Evolutionary conservation across 768 basidiomycete species (phyloP).

Genomic region (Rhizopogon vulgaris): DNA sequence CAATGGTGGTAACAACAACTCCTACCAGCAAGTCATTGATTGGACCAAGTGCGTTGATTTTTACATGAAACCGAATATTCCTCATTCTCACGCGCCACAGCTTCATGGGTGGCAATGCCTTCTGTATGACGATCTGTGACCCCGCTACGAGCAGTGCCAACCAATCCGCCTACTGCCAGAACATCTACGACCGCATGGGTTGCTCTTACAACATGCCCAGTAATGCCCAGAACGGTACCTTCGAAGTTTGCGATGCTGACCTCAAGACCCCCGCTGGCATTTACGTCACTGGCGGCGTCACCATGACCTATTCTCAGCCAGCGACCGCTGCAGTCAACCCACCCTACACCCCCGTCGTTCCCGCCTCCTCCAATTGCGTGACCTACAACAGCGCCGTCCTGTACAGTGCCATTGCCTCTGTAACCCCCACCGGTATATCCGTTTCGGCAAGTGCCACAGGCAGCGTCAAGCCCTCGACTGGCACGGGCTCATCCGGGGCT

Average conservation of each 20-base stretch:
- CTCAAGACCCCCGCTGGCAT: constrained; percentile 57
- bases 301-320: constrained; percentile 39
- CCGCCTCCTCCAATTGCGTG: constrained; percentile 40
- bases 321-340: constrained; percentile 21
- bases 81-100: constrained; percentile 28
- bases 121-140: constrained; percentile 74
- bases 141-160: constrained; percentile 34
- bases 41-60: constrained; percentile 53
- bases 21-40: constrained; percentile 49
- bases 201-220: constrained; percentile 71
- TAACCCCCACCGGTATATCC: neutral
- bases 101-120: constrained; percentile 60
- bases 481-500: constrained; percentile 11
- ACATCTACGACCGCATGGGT: constrained; percentile 70
- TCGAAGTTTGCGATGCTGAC: constrained; percentile 63
- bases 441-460: neutral
- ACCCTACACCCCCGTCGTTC: constrained; percentile 36
- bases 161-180: constrained; percentile 52
- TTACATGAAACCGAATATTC: neutral
- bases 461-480: constrained; percentile 3
- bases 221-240: constrained; percentile 47
- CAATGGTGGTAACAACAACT: constrained; percentile 31
- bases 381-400: constrained; percentile 31
- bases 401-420: constrained; percentile 23
- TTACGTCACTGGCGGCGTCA: constrained; percentile 35